Conservation (phyloP, 352 stramenopile genomes). For the Phytophthora melonis region DNA sequence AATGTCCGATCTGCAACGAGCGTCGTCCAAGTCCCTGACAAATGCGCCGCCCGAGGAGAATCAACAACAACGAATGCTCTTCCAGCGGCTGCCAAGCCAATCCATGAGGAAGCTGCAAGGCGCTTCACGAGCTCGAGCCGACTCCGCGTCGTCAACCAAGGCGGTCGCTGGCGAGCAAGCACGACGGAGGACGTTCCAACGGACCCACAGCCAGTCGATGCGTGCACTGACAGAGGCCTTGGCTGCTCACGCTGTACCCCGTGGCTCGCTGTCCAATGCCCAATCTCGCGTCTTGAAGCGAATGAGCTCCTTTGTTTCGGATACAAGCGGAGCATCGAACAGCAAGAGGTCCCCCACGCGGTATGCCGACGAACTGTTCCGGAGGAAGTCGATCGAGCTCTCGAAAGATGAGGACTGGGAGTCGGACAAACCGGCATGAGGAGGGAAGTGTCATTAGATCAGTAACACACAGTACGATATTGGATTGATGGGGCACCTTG, state of each 20-base stretch:
- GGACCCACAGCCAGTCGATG: slow-evolving; percentile 30
- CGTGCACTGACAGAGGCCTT: slow-evolving; percentile 24
- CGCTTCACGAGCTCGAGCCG: slow-evolving; percentile 8
- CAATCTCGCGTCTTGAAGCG: slow-evolving; percentile 26
- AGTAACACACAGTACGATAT: background rate
- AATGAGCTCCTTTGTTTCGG: slow-evolving; percentile 40
- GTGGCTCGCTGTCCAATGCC: slow-evolving; percentile 1
- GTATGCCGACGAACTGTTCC: slow-evolving; percentile 41
- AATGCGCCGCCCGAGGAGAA: background rate
- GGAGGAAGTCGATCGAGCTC: slow-evolving; percentile 8
- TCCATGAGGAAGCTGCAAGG: slow-evolving; percentile 31
- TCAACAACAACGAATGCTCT: slow-evolving; percentile 10
- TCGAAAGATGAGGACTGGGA: slow-evolving; percentile 25
- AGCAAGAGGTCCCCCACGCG: slow-evolving; percentile 32
- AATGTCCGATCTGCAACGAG: background rate
- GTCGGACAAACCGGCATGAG: background rate
- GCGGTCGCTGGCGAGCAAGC: background rate
- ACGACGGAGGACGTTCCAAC: slow-evolving; percentile 22
- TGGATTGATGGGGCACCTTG: background rate
- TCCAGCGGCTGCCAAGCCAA: slow-evolving; percentile 26
- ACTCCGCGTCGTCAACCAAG: slow-evolving; percentile 2
- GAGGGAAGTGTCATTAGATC: background rate
- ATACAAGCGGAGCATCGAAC: slow-evolving; percentile 2
- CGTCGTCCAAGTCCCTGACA: background rate
- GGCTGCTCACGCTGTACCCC: background rate